Conservation (phyloP, 2,329 filamentous ascomycete species). For the Thelonectria rubi region DNA sequence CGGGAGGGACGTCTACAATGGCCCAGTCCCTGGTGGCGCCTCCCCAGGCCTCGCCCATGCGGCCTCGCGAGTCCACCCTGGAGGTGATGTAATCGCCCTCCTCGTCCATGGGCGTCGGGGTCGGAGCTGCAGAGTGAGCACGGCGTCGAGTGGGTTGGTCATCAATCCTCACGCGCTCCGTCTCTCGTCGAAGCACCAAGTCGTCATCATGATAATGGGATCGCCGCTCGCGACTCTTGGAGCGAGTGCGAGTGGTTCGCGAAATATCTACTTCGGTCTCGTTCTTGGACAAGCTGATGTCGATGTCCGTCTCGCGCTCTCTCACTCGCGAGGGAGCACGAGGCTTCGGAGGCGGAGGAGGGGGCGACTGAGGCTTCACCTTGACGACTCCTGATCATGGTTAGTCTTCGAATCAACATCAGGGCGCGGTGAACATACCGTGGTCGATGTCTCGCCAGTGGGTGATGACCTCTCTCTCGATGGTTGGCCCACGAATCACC, state of each 20-base stretch:
- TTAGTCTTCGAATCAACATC: conserved; percentile 20
- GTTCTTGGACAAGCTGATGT: conserved; percentile 64
- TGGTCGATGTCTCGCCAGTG: conserved; percentile 90
- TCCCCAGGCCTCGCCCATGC: conserved; percentile 76
- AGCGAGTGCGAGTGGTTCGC: conserved; percentile 49
- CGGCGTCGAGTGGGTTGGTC: conserved; percentile 58
- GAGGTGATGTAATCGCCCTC: conserved; percentile 70
- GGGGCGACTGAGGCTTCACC: conserved; percentile 55
- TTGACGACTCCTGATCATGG: conserved; percentile 55
- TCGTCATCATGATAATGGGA: conserved; percentile 68
- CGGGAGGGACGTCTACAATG: conserved; percentile 85
- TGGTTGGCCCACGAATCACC: conserved; percentile 78
- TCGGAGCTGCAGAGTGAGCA: conserved; percentile 60
- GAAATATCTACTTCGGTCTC: conserved; percentile 68
- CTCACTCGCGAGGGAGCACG: conserved; percentile 53
- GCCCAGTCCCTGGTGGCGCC: conserved; percentile 81
- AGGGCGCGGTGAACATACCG: conserved; percentile 60
- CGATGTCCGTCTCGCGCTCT: conserved; percentile 68
- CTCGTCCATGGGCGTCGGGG: conserved; percentile 52
- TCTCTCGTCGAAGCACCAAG: conserved; percentile 68
- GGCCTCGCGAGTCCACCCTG: conserved; percentile 67
- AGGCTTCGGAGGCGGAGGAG: conserved; percentile 58
- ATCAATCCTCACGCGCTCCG: conserved; percentile 57
- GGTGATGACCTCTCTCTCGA: conserved; percentile 89
- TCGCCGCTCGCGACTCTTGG: conserved; percentile 52